phyloP scores from a whole-genome alignment of 2,329 filamentous ascomycete genomes.

The Coniochaeta pulveracea region DNA sequence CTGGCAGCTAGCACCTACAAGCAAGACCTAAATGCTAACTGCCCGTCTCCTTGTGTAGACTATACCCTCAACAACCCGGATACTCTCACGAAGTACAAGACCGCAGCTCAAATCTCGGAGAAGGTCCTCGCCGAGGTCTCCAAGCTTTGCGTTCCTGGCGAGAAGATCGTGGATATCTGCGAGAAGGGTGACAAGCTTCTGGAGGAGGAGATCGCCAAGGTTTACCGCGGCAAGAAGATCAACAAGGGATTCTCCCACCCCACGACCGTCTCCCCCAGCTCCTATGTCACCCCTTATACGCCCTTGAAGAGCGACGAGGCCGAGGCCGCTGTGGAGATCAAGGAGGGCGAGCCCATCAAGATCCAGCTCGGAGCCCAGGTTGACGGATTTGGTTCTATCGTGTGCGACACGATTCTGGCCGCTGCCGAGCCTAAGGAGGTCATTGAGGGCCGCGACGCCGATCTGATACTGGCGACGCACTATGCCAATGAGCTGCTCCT shows the following conservation, averaged over 20 bases:
- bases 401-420: constrained; percentile 84
- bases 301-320: constrained; percentile 76
- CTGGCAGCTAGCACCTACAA: too few relatives aligned
- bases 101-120: constrained; percentile 86
- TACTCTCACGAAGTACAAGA: constrained; percentile 98
- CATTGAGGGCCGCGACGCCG: constrained; percentile 67
- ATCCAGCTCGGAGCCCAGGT: constrained; percentile 99
- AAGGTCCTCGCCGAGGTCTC: constrained; percentile 84
- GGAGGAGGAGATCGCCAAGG: constrained; percentile 86
- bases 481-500: constrained; percentile 94
- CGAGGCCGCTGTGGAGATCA: constrained; percentile 70
- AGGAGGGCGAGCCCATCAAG: constrained; percentile 83
- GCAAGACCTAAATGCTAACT: too few relatives aligned
- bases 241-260: constrained; percentile 89
- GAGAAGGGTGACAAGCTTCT: constrained; percentile 92
- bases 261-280: constrained; percentile 86
- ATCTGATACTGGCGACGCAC: constrained; percentile 82
- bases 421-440: constrained; percentile 46
- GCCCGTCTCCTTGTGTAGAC: constrained; percentile 55
- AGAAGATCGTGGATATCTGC: constrained; percentile 89
- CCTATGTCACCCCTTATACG: constrained; percentile 94
- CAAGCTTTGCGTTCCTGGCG: constrained; percentile 64
- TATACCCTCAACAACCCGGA: constrained; percentile 86
- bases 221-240: constrained; percentile 98
- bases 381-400: constrained; percentile 90